Percentiles rank a stretch among this genome's conserved stretches.
phyloP scores from a whole-genome alignment of 257 asterid species.

The Asclepias syriaca region DNA sequence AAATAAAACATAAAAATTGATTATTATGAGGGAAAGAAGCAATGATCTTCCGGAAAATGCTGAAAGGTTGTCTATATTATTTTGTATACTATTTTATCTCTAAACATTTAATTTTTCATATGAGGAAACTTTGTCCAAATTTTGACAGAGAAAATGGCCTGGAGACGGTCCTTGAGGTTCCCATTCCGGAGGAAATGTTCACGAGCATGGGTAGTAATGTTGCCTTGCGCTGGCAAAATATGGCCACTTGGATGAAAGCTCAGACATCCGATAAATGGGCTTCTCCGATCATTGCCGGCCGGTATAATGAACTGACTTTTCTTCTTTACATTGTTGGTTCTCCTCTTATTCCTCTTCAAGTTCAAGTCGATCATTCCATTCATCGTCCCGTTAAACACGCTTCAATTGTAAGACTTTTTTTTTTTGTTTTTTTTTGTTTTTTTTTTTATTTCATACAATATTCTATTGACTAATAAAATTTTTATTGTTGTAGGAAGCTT shows the following conservation, averaged over 20 bases:
- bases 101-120: conserved; percentile 14
- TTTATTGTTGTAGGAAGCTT: conserved; percentile 55
- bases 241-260: conserved; percentile 95
- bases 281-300: conserved; percentile 68
- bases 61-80: too few relatives aligned
- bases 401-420: conserved; percentile 51
- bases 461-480: too few relatives aligned
- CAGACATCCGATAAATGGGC: conserved; percentile 82
- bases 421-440: background rate
- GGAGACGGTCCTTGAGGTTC: conserved; percentile 87
- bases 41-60: too few relatives aligned
- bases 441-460: too few relatives aligned
- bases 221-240: conserved; percentile 82
- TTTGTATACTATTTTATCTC: too few relatives aligned
- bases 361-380: conserved; percentile 45
- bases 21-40: too few relatives aligned
- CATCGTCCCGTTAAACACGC: conserved; percentile 65
- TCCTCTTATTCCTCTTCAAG: conserved; percentile 74
- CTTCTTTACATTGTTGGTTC: conserved; percentile 67
- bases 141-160: conserved; percentile 70
- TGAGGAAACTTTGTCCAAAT: conserved; percentile 85
- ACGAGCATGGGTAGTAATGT: conserved; percentile 53
- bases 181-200: conserved; percentile 93
- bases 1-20: too few relatives aligned
- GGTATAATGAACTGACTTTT: conserved; percentile 76